phyloP scores from a whole-genome alignment of 768 basidiomycete species.

The Leccinum subtestaceum region DNA sequence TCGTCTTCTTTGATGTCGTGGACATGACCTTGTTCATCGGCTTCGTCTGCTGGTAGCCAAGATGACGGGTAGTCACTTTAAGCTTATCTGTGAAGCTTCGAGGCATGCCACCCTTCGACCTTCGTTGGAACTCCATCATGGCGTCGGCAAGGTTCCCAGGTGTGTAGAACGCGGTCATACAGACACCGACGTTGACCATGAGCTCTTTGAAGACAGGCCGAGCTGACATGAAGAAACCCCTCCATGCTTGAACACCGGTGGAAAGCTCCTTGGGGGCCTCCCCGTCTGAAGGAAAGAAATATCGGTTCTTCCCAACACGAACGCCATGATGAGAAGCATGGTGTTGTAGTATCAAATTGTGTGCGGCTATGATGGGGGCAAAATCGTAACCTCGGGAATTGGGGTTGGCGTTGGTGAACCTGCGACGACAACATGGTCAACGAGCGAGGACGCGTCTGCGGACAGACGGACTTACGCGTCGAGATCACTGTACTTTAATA shows the following conservation, averaged over 20 bases:
- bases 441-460: neutral
- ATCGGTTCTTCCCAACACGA: conserved; percentile 49
- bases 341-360: conserved; percentile 47
- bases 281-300: conserved; percentile 43
- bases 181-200: conserved; percentile 53
- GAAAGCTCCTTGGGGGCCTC: conserved; percentile 26
- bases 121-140: conserved; percentile 44
- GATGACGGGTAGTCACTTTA: conserved; percentile 54
- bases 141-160: conserved; percentile 63
- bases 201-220: conserved; percentile 47
- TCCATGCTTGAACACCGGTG: conserved; percentile 41
- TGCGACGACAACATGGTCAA: conserved; percentile 15
- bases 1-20: conserved; percentile 43
- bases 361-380: conserved; percentile 41
- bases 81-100: conserved; percentile 49
- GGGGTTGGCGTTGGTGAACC: conserved; percentile 39
- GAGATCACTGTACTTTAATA: conserved; percentile 32
- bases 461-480: conserved; percentile 23
- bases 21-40: conserved; percentile 39
- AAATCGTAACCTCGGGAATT: conserved; percentile 40
- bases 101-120: conserved; percentile 44
- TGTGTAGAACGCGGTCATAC: conserved; percentile 53
- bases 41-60: conserved; percentile 53
- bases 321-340: conserved; percentile 43
- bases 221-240: conserved; percentile 51